Conservation (phyloP, 2,329 filamentous ascomycete species). For the Verruconis gallopava region DNA sequence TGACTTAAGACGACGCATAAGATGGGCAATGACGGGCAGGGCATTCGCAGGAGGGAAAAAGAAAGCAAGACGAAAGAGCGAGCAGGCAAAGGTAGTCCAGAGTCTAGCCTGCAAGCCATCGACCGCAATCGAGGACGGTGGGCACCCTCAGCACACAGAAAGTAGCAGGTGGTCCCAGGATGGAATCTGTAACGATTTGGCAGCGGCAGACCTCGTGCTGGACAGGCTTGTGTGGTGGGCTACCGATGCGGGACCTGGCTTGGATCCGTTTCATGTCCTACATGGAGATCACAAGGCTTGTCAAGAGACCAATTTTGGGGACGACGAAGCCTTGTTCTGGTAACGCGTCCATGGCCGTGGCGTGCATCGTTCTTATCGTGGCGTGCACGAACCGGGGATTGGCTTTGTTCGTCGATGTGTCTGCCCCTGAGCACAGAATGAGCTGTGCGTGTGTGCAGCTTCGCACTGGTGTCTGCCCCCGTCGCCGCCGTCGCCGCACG, state of each 20-base stretch:
- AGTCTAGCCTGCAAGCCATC: not conserved
- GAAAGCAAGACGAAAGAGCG: not conserved
- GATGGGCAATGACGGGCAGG: not conserved
- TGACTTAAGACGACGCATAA: constrained; percentile 1
- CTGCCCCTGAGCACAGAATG: not conserved
- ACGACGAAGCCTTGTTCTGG: too few species aligned
- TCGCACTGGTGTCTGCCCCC: too few species aligned
- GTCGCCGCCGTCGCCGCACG: too few species aligned
- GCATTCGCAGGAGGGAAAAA: not conserved
- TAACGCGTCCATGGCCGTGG: too few species aligned
- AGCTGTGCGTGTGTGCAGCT: not conserved
- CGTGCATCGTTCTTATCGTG: too few species aligned
- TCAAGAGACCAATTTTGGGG: not conserved
- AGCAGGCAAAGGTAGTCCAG: not conserved
- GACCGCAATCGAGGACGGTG: too few species aligned
- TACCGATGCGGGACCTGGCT: not conserved
- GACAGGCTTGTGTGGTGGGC: not conserved
- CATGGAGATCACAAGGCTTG: not conserved
- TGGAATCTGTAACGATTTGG: not conserved
- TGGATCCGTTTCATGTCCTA: not conserved
- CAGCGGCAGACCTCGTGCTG: not conserved
- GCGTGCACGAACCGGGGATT: not conserved
- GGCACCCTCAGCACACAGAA: too few species aligned
- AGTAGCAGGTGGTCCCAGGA: not conserved
- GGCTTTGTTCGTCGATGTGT: not conserved